Base-by-base conservation (phyloP, 768 basidiomycete species). In the Phylloporus sp. region DNA sequence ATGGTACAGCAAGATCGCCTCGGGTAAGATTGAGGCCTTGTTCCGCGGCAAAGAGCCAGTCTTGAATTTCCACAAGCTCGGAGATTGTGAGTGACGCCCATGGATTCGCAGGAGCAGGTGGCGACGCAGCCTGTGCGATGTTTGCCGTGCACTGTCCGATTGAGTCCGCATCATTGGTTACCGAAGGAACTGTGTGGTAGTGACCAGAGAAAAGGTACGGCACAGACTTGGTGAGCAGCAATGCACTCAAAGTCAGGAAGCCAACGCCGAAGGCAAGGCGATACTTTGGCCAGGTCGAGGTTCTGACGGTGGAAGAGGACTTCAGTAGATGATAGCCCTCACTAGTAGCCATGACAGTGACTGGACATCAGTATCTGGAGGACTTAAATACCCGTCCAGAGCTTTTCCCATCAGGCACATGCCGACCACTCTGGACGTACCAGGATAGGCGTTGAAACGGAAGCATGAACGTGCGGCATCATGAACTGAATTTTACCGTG, bases 51-150 rank as follows among this genome's bases (percentile, higher is more conserved):
- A 65, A 65, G 7, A 84, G 71, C 79, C 81, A 84, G 11, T 60
- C 52, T 24, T 73, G 63, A 50, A 83, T 70, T 23, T 71, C 55
- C 15, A 69, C 59, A 5, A 75, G 75, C 52, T 83, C 80, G 3
- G 61, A 36, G 26, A 77, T 49, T 5, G 73, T 69, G 44, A 84
- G 72, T 13, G 79, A 75, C 6, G 75, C 70, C 80, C 81, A 84
- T 13, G 76, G 68, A 55, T 84, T 82, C 35, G 66, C 50, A 4
- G 72, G 70, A 3, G 71, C 72, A 10, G 79, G 78, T 4, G 75
- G 72, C 0, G 55, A 58, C 0, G 76, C 77, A n/a, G 49, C 48
- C 13, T 57, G 72, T 18, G 70, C 67, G 5, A 61, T 45, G 20
- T 45, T 49, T 6, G 75, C 47, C 2, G 59, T 55, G 49, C 79